These are phyloP conservation scores for Orobanche coerulescens DNA, from an alignment of 257 asterid genomes.

Conservation along the genomic window DNA sequence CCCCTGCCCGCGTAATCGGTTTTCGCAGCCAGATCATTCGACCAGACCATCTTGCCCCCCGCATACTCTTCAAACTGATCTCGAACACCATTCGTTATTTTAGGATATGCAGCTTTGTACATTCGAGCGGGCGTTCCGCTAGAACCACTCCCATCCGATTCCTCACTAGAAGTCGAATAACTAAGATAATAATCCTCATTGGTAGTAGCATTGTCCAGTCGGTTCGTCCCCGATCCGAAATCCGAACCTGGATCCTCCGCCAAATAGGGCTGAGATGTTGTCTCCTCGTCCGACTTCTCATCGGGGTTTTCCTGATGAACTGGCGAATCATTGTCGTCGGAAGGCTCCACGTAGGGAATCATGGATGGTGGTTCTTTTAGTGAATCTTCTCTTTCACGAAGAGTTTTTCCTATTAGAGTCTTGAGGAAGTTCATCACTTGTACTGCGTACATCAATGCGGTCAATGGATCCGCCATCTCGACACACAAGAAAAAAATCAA, in stretches of 20 bases:
- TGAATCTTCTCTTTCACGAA: constrained; percentile 58
- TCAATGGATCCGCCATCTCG: constrained; percentile 90
- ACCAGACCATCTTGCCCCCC: constrained; percentile 27
- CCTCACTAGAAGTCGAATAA: constrained; percentile 51
- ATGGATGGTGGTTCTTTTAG: constrained; percentile 36
- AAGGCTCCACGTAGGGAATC: constrained; percentile 37
- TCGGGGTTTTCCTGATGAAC: constrained; percentile 21
- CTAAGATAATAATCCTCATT: constrained; percentile 46
- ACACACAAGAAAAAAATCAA: background rate
- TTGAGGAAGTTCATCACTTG: constrained; percentile 92
- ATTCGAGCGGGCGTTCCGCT: constrained; percentile 36
- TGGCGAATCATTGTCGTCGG: constrained; percentile 47
- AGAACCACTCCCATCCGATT: constrained; percentile 41
- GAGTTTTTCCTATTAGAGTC: constrained; percentile 73
- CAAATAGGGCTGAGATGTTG: constrained; percentile 22
- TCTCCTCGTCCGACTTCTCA: constrained; percentile 29
- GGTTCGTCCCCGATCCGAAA: constrained; percentile 35
- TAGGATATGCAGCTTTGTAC: constrained; percentile 16
- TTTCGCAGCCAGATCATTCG: constrained; percentile 35
- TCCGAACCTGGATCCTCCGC: constrained; percentile 38
- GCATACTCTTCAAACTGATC: constrained; percentile 24
- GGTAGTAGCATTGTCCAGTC: constrained; percentile 22
- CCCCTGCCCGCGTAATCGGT: constrained; percentile 46
- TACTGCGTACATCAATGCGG: constrained; percentile 88
- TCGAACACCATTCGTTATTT: constrained; percentile 11